Evolutionary conservation across 305 asterid genomes (phyloP).

Genomic region (Fraxinus dipetala): DNA sequence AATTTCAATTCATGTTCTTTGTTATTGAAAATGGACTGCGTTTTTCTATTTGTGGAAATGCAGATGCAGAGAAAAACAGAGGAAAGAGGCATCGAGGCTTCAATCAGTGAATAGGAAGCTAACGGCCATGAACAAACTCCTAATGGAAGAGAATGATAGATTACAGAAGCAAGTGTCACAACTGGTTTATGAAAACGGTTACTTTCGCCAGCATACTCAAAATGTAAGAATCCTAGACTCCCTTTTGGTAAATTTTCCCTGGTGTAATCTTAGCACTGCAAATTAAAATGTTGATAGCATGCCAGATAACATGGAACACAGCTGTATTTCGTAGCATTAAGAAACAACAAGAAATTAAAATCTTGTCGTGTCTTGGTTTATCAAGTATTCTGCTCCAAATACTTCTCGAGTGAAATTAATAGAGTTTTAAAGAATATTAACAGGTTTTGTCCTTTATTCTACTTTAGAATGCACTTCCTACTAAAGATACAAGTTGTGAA

Average conservation of each 20-base stretch:
- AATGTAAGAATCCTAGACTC: neutral
- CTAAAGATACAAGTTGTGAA: constrained; percentile 52
- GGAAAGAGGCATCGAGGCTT: constrained; percentile 22
- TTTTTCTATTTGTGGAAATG: neutral
- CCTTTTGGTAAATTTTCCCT: neutral
- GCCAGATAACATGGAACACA: neutral
- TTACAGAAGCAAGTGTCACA: constrained; percentile 8
- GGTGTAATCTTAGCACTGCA: neutral
- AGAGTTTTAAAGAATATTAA: neutral
- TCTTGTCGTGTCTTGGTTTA: neutral
- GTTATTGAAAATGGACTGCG: neutral
- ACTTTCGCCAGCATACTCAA: neutral
- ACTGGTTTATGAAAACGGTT: neutral
- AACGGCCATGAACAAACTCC: constrained; percentile 20
- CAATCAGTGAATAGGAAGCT: constrained; percentile 21
- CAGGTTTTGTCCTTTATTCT: neutral
- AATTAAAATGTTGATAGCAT: neutral
- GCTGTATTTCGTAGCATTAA: neutral
- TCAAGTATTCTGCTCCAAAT: neutral
- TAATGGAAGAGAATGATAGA: constrained; percentile 24
- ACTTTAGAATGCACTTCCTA: constrained; percentile 37
- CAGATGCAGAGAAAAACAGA: constrained; percentile 25
- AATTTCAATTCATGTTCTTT: neutral
- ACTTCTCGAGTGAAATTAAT: neutral
- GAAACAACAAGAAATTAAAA: neutral